phyloP scores from a whole-genome alignment of 208 protist species.

The Leishmania aethiopica region DNA sequence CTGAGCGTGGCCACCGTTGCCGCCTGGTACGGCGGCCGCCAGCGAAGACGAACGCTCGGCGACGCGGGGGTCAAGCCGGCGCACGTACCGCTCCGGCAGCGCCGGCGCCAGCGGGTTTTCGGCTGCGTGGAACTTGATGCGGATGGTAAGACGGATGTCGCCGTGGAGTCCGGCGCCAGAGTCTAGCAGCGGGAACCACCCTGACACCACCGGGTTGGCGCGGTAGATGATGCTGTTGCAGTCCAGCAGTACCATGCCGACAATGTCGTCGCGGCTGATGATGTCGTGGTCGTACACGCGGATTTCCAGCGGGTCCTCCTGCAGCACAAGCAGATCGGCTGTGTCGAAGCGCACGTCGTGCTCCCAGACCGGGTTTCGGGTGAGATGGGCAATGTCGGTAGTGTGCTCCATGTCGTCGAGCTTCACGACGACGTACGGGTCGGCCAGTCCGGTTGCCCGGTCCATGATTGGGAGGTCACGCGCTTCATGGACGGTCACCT shows the following conservation, averaged over 20 bases:
- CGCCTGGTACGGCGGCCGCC: neutral
- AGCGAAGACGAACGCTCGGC: slow-evolving; percentile 3
- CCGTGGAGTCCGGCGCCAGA: slow-evolving; percentile 77
- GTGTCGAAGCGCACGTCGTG: slow-evolving; percentile 83
- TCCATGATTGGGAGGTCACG: slow-evolving; percentile 94
- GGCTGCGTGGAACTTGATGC: slow-evolving; percentile 89
- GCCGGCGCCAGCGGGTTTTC: slow-evolving; percentile 85
- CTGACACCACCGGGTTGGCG: slow-evolving; percentile 60
- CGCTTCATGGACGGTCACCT: slow-evolving; percentile 88
- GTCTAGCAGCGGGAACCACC: slow-evolving; percentile 94
- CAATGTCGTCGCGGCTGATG: slow-evolving; percentile 94
- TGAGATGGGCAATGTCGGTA: slow-evolving; percentile 76
- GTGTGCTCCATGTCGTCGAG: slow-evolving; percentile 79
- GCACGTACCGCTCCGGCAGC: slow-evolving; percentile 71
- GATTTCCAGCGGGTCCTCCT: slow-evolving; percentile 95
- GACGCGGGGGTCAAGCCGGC: slow-evolving; percentile 23
- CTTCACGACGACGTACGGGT: slow-evolving; percentile 89
- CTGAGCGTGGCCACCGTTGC: neutral
- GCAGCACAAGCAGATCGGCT: slow-evolving; percentile 86
- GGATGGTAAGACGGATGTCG: slow-evolving; percentile 86
- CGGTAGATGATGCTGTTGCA: slow-evolving; percentile 89
- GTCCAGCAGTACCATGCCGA: slow-evolving; percentile 94
- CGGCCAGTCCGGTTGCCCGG: slow-evolving; percentile 77
- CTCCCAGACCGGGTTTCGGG: slow-evolving; percentile 85
- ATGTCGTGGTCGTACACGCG: slow-evolving; percentile 96